Evolutionary conservation across 1,284 basidiomycete species (phyloP).

Genomic region (Anthracocystis setariae): DNA sequence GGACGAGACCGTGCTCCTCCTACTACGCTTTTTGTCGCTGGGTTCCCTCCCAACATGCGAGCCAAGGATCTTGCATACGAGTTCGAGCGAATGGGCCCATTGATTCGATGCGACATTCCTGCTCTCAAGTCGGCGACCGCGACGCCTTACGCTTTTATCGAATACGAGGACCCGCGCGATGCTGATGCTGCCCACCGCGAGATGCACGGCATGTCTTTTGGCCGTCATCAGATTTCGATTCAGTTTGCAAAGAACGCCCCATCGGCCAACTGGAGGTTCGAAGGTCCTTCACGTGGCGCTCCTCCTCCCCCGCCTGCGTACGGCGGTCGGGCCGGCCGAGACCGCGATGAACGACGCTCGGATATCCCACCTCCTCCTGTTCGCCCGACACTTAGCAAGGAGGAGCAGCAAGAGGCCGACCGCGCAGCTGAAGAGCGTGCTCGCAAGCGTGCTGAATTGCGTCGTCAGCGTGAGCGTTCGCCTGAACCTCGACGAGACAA

Average conservation of each 20-base stretch:
- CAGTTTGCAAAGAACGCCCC: constrained; percentile 63
- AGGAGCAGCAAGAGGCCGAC: constrained; percentile 48
- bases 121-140: constrained; percentile 51
- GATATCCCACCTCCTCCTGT: constrained; percentile 27
- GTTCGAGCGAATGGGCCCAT: constrained; percentile 59
- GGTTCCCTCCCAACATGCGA: constrained; percentile 59
- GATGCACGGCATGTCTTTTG: constrained; percentile 62
- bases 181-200: constrained; percentile 58
- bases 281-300: constrained; percentile 47
- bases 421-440: constrained; percentile 50
- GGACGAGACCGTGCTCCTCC: constrained; percentile 38
- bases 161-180: constrained; percentile 60
- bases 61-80: constrained; percentile 63
- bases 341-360: constrained; percentile 28
- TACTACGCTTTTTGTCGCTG: constrained; percentile 53
- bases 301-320: constrained; percentile 46
- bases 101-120: constrained; percentile 64
- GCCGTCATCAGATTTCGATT: constrained; percentile 51
- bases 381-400: constrained; percentile 28
- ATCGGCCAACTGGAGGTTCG: constrained; percentile 55
- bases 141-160: constrained; percentile 60
- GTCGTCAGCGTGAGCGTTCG: constrained; percentile 42
- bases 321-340: constrained; percentile 36
- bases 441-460: constrained; percentile 36
- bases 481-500: constrained; percentile 37